Conservation (phyloP, 345 rosid genomes). For the Salix dunnii region DNA sequence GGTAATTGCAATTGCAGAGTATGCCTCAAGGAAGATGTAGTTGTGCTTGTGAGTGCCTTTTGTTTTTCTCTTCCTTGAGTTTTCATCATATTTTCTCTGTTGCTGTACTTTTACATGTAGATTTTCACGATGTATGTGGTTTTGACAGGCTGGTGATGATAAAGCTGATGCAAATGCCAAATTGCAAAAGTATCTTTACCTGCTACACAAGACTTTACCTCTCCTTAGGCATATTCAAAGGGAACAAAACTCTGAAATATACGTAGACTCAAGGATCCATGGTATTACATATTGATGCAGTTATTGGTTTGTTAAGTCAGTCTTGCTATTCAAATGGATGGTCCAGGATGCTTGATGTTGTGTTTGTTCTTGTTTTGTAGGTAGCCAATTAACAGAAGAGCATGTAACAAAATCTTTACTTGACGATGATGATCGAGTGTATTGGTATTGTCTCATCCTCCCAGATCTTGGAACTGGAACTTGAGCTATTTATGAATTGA, state of each 20-base stretch:
- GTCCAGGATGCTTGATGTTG: slow-evolving; percentile 6
- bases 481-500: background rate
- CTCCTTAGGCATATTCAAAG: slow-evolving; percentile 41
- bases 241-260: slow-evolving; percentile 46
- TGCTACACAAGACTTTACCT: slow-evolving; percentile 44
- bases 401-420: slow-evolving; percentile 24
- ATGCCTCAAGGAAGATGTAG: slow-evolving; percentile 43
- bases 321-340: slow-evolving; percentile 3
- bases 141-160: slow-evolving; percentile 30
- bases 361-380: slow-evolving; percentile 22
- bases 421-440: slow-evolving; percentile 49
- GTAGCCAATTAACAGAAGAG: slow-evolving; percentile 35
- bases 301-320: background rate
- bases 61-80: background rate
- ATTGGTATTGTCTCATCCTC: slow-evolving; percentile 41
- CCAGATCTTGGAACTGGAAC: slow-evolving; percentile 3
- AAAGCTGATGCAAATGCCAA: slow-evolving; percentile 26
- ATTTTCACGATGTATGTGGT: slow-evolving; percentile 12
- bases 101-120: background rate
- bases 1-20: slow-evolving; percentile 52
- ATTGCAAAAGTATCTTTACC: slow-evolving; percentile 39
- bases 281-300: slow-evolving; percentile 27
- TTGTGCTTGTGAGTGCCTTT: slow-evolving; percentile 27
- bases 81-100: slow-evolving; percentile 2
- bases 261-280: slow-evolving; percentile 29